Percentiles rank a stretch among this genome's conserved stretches.
phyloP scores from a whole-genome alignment of 108 stramenopile species.

The Fragilaria crotonensis region DNA sequence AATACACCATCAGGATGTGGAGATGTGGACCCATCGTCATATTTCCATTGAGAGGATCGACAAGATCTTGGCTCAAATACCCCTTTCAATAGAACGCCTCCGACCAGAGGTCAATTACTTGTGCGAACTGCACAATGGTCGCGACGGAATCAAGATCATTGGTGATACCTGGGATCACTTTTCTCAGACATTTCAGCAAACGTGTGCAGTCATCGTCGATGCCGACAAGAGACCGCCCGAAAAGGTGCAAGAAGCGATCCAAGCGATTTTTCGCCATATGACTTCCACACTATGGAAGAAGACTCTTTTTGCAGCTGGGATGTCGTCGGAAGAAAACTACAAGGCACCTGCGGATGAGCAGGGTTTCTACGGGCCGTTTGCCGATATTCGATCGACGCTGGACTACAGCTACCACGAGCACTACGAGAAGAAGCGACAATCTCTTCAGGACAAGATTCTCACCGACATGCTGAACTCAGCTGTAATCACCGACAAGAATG shows the following conservation, averaged over 20 bases:
- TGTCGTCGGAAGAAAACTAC: conserved; percentile 47
- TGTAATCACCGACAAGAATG: conserved; percentile 54
- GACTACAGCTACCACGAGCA: conserved; percentile 63
- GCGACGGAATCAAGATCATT: conserved; percentile 25
- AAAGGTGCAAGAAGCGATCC: too few relatives aligned
- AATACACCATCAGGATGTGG: too few relatives aligned
- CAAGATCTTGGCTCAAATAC: conserved; percentile 39
- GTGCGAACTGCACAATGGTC: conserved; percentile 36
- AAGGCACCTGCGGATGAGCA: conserved; percentile 9
- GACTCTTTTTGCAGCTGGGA: background rate
- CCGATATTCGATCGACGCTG: conserved; percentile 49
- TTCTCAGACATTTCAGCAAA: conserved; percentile 44
- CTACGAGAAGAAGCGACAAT: conserved; percentile 62
- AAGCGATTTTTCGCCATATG: too few relatives aligned
- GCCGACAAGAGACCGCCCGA: too few relatives aligned
- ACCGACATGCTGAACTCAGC: conserved; percentile 42
- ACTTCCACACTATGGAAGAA: conserved; percentile 8
- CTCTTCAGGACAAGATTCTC: conserved; percentile 62
- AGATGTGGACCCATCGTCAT: too few relatives aligned
- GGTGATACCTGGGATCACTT: conserved; percentile 53
- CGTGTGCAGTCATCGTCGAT: too few relatives aligned
- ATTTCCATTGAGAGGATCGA: conserved; percentile 13
- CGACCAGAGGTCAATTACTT: conserved; percentile 43
- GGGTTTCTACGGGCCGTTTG: conserved; percentile 50
- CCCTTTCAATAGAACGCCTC: conserved; percentile 37